Conservation (phyloP, 1,284 basidiomycete species). For the Trametes hirsuta region DNA sequence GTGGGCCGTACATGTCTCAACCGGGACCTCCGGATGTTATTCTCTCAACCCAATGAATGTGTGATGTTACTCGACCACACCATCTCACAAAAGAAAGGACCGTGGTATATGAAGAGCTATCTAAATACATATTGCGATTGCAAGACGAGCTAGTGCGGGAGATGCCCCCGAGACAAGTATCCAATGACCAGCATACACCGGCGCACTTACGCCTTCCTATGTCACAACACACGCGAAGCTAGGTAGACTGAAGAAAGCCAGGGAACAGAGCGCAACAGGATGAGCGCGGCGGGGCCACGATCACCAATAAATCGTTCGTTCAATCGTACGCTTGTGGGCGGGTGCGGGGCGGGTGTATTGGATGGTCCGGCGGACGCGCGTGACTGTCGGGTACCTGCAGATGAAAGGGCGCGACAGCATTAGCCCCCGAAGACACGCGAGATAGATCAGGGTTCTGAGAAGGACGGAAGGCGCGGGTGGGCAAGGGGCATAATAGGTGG, state of each 20-base stretch:
- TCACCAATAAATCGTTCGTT: slow-evolving; percentile 76
- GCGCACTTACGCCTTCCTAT: no score
- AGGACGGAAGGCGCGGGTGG: neutral
- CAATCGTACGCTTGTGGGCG: slow-evolving; percentile 53
- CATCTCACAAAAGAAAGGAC: no score
- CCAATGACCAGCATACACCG: no score
- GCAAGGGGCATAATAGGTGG: neutral
- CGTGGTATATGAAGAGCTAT: no score
- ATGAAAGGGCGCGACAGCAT: neutral
- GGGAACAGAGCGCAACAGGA: neutral
- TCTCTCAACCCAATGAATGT: no score
- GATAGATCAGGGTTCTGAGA: neutral
- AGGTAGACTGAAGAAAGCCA: neutral
- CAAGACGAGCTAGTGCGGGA: no score
- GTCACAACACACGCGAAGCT: no score
- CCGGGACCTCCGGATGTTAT: no score
- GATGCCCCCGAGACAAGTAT: no score
- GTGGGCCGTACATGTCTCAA: no score
- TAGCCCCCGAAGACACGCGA: neutral
- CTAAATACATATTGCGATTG: no score
- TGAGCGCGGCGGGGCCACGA: neutral
- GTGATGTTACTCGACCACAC: no score
- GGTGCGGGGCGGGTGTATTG: slow-evolving; percentile 51
- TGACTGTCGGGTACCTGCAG: slow-evolving; percentile 68
- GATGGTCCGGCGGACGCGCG: slow-evolving; percentile 71